phyloP scores from a whole-genome alignment of 2,329 filamentous ascomycete species.

The Aspergillus flavus region DNA sequence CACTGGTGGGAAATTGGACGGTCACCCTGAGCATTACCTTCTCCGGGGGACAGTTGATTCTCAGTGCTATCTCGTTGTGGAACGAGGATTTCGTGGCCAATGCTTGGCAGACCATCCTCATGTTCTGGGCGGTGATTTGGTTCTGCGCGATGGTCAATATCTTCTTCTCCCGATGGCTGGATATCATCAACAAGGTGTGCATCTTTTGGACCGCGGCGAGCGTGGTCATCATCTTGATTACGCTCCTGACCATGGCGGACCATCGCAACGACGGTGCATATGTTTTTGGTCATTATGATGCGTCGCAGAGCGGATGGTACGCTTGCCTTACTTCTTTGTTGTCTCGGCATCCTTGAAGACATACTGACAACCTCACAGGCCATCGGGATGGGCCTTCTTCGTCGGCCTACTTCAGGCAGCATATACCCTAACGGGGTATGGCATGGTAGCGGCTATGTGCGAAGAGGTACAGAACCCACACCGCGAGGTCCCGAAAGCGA shows the following conservation, averaged over 20 bases:
- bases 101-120: slow-evolving; percentile 69
- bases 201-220: slow-evolving; percentile 71
- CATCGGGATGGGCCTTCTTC: slow-evolving; percentile 71
- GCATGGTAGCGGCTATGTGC: slow-evolving; percentile 72
- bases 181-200: slow-evolving; percentile 72
- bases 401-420: slow-evolving; percentile 68
- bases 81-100: slow-evolving; percentile 69
- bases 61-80: slow-evolving; percentile 70
- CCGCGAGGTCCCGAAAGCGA: slow-evolving; percentile 70
- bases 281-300: slow-evolving; percentile 70
- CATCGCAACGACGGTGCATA: slow-evolving; percentile 61
- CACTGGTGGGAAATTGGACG: slow-evolving; percentile 74
- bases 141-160: slow-evolving; percentile 67
- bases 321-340: slow-evolving; percentile 15
- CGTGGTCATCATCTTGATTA: slow-evolving; percentile 68
- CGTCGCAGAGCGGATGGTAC: slow-evolving; percentile 64
- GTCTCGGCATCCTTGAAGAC: not conserved
- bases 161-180: slow-evolving; percentile 64
- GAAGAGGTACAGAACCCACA: slow-evolving; percentile 72
- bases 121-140: slow-evolving; percentile 72
- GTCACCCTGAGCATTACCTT: slow-evolving; percentile 70
- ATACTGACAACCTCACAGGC: slow-evolving; percentile 42
- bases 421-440: slow-evolving; percentile 58
- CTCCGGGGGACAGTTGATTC: slow-evolving; percentile 68
- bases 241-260: slow-evolving; percentile 63